Percentiles rank a stretch among this genome's conserved stretches.
phyloP scores from a whole-genome alignment of 2,329 filamentous ascomycete species.

The Xylaria sp. region DNA sequence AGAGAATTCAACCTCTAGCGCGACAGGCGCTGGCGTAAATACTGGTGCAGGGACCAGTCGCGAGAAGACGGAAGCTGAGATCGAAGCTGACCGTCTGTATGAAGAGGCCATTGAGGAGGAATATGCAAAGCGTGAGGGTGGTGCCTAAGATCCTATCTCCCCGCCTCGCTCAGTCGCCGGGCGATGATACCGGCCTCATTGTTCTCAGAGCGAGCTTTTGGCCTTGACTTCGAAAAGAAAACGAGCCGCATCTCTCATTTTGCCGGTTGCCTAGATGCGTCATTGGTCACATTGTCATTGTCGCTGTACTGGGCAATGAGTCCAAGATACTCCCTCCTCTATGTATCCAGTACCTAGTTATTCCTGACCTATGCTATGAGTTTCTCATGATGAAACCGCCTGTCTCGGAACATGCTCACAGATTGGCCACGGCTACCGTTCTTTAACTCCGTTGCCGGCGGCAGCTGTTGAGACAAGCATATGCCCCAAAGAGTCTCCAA shows the following conservation, averaged over 20 bases:
- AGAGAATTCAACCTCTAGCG: slow-evolving; percentile 14
- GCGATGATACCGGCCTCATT: neutral
- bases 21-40: slow-evolving; percentile 59
- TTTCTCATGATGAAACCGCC: neutral
- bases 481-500: neutral
- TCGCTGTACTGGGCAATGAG: neutral
- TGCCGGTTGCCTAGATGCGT: neutral
- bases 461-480: slow-evolving; percentile 2
- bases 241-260: neutral
- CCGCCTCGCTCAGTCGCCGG: neutral
- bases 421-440: slow-evolving; percentile 2
- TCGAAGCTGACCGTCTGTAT: slow-evolving; percentile 61
- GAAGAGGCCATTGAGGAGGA: slow-evolving; percentile 66
- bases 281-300: neutral
- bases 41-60: slow-evolving; percentile 60
- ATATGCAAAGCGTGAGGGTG: slow-evolving; percentile 65
- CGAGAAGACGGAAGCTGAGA: slow-evolving; percentile 60
- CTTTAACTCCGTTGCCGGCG: neutral
- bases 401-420: neutral
- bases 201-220: neutral
- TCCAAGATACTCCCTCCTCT: neutral
- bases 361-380: neutral
- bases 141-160: slow-evolving; percentile 50
- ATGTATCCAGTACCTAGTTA: neutral
- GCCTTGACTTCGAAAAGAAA: slow-evolving; percentile 5